A percentile compares a stretch with the other conserved stretches of the same genome.
phyloP scores from a whole-genome alignment of 2,329 filamentous ascomycete species.

The Fusarium papillatum region DNA sequence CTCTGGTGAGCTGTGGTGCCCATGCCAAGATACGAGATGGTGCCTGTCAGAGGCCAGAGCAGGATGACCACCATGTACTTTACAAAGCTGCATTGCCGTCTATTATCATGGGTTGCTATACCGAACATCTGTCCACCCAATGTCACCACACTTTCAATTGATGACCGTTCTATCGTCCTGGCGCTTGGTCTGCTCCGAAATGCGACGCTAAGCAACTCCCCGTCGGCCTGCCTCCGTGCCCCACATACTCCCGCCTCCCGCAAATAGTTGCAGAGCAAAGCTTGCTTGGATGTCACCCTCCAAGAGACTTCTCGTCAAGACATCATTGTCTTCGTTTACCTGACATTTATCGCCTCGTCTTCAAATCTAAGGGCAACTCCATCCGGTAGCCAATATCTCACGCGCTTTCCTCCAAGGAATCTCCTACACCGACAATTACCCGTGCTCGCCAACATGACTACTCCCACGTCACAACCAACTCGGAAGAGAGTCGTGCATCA shows the following conservation, averaged over 20 bases:
- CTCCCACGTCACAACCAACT: conserved; percentile 32
- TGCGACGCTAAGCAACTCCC: conserved; percentile 36
- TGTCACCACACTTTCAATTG: neutral
- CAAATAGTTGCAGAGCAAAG: conserved; percentile 26
- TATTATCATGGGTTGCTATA: neutral
- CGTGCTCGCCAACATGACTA: conserved; percentile 39
- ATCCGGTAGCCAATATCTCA: neutral
- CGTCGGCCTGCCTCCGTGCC: conserved; percentile 16
- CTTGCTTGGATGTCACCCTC: conserved; percentile 5
- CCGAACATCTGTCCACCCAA: neutral
- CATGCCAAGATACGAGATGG: neutral
- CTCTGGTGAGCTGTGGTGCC: neutral
- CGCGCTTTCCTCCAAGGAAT: neutral
- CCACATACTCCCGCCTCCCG: conserved; percentile 25
- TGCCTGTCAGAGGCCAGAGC: neutral
- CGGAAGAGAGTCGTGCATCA: conserved; percentile 74
- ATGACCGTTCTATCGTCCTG: neutral
- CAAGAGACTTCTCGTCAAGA: neutral
- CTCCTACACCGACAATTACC: neutral
- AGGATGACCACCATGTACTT: neutral
- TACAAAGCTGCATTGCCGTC: neutral
- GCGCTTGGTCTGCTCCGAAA: conserved; percentile 15
- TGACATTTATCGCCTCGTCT: neutral
- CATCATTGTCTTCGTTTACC: neutral
- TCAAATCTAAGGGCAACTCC: neutral